phyloP scores from a whole-genome alignment of 768 basidiomycete genomes.

The Mycena pura region DNA sequence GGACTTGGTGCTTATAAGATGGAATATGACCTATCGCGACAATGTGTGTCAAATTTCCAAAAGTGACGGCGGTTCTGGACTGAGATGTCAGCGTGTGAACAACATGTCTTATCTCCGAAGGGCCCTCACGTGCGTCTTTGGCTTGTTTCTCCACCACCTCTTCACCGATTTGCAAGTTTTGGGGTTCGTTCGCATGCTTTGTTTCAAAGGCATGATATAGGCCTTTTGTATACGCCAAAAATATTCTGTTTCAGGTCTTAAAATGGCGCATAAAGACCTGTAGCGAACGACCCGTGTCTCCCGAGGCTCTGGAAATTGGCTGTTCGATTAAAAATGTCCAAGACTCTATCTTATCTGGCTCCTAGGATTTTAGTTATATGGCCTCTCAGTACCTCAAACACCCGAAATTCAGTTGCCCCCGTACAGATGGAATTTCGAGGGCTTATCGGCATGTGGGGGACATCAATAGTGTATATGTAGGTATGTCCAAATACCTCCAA shows the following conservation, averaged over 20 bases:
- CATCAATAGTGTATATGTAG: not conserved
- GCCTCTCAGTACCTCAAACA: not conserved
- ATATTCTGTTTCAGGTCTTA: too few relatives aligned
- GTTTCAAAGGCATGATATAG: not conserved
- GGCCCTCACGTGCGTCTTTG: not conserved
- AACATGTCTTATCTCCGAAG: constrained; percentile 1
- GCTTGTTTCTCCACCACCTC: not conserved
- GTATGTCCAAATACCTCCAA: not conserved
- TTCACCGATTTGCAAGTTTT: not conserved
- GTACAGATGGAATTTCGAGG: not conserved
- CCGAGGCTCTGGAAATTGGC: not conserved
- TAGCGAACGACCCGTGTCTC: not conserved
- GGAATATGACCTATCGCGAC: too few relatives aligned
- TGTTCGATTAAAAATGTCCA: not conserved
- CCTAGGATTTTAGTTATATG: not conserved
- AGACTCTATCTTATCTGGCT: not conserved
- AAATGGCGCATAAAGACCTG: too few relatives aligned
- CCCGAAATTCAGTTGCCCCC: constrained; percentile 3
- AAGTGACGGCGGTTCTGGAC: too few relatives aligned
- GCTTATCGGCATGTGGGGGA: not conserved
- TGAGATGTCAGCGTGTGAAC: too few relatives aligned
- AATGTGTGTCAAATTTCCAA: too few relatives aligned
- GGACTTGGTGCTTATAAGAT: too few relatives aligned
- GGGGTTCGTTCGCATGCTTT: not conserved
- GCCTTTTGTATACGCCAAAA: too few relatives aligned